These are phyloP conservation scores for Tremellales sp. DNA, from an alignment of 1,284 basidiomycete genomes.

Conservation along the genomic window DNA sequence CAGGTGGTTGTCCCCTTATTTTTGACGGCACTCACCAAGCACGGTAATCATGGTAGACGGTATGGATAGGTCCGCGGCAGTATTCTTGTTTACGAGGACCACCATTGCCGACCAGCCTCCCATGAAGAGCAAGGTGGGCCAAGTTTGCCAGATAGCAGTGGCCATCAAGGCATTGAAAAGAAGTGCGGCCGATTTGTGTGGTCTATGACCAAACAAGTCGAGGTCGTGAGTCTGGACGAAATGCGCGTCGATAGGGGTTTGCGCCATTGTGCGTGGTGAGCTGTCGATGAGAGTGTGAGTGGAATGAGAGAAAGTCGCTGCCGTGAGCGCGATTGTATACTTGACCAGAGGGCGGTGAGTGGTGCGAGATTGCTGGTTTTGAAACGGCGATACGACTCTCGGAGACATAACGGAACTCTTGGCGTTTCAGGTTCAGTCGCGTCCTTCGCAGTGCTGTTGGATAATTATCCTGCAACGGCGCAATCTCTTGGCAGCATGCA, in stretches of 20 bases:
- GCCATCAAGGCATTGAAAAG: slow-evolving; percentile 32
- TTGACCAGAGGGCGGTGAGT: no score
- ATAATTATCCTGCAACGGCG: no score
- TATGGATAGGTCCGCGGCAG: slow-evolving; percentile 27
- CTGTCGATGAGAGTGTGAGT: not conserved
- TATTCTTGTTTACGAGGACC: slow-evolving; percentile 34
- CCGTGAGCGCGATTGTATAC: no score
- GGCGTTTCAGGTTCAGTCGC: no score
- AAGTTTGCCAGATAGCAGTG: slow-evolving; percentile 36
- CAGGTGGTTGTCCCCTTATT: not conserved
- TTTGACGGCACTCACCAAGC: slow-evolving; percentile 22
- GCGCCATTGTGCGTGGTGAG: slow-evolving; percentile 16
- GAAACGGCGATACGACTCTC: no score
- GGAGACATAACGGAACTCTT: no score
- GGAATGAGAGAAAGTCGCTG: no score
- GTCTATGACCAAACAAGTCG: slow-evolving; percentile 26
- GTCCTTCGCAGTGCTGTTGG: no score
- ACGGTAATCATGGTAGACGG: slow-evolving; percentile 43
- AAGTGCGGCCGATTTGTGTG: slow-evolving; percentile 27
- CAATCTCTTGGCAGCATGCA: no score
- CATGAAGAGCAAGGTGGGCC: slow-evolving; percentile 41
- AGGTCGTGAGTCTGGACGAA: slow-evolving; percentile 21
- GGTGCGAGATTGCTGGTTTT: no score
- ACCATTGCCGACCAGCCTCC: slow-evolving; percentile 38
- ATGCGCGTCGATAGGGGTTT: slow-evolving; percentile 21